Evolutionary conservation across 768 basidiomycete species (phyloP), one percentile per base, ranked within the genome.

Genomic region (Tremella fuciformis): DNA sequence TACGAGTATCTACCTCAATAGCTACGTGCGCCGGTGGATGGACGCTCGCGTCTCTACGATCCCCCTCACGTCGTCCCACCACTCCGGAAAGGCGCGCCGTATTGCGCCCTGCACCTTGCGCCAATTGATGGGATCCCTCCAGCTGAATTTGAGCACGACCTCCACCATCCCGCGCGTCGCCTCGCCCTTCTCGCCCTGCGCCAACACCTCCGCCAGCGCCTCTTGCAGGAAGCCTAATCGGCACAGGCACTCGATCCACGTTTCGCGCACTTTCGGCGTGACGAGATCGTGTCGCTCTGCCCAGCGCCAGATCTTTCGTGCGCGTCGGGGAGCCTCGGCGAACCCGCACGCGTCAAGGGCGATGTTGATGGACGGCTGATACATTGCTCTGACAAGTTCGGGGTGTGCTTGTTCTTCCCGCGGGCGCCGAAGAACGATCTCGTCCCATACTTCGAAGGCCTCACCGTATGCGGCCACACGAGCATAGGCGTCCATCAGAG

Each of bases 401-500:
- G 47, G 18, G 8, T 18, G 7, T 11, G 26, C 18, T 15, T 46
- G 42, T 37, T 52, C 42, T 29, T 59, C 56, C 13, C 60, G 46
- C 48, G 57, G 24, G 83, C 75, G 89, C 81, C 70, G 81, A 80
- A 56, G 66, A 34, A 70, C 61, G 2, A 80, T 53, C 39, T 77
- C 59, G 34, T 91, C 85, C 90, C 91, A 97, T 2, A 94, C 81
- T 37, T 85, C 81, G 65, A 84, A 86, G 15, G 87, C 85, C 57
- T 88, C 87, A 0, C 78, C 79, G 60, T 86, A 88, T 59, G 84
- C 84, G 3, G 84, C 85, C 7, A 86, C 80, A n/a, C 85, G 85
- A 66, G 88, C 85, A 76, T 93, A 97, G 0, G 89, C 85, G 74
- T 89, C 84, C 88, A 96, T 89, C 60, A 96, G 79, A 67, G 88